Evolutionary conservation across 1,284 basidiomycete genomes (phyloP), one percentile per base, ranked within the genome.

Genomic region (Tilletia walkeri): DNA sequence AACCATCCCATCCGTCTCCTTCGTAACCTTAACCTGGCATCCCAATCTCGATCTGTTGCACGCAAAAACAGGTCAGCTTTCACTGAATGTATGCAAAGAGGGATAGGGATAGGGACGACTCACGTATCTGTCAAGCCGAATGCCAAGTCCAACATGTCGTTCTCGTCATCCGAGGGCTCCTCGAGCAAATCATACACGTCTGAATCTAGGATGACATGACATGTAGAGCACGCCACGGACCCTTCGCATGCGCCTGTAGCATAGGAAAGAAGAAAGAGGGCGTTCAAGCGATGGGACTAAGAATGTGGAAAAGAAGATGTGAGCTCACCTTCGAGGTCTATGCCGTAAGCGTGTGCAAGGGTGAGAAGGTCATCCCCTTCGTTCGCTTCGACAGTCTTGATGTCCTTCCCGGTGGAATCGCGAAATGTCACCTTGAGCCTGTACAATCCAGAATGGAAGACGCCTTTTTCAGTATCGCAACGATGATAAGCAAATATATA

Each of bases 151-250:
- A 99, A 87, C 95, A 98, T 98, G 67, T 84, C 83, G 63, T 84
- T 96, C 86, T 99, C 95, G 82, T 99, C 95, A 77, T 99, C 95
- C 71, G 92, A 91, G 0, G 95, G 94, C 81, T 97, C 95, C 1
- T 92, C 90, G 2, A 97, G 86, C 65, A 88, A 82, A 84, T 97
- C 93, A 82, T 93, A 98, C 72, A 90, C 87, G 77, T 93, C 89
- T 10, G 89, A 89, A 65, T 90, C 88, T 59, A 98, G 88, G 70
- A 98, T 93, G 71, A 98, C 90, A 84, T 99, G 95, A 84, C 96
- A 99, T 49, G 96, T 99, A 38, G 95, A 98, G 84, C 95, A 99
- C 24, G 95, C 96, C 69, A 97, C 89, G 0, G 93, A 96, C 65
- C 93, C 92, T 87, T 98, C 95, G 84, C 96, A 99, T 0, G 82